Evolutionary conservation across 441 rosid genomes (phyloP).

Genomic region (Kokia cookei): DNA sequence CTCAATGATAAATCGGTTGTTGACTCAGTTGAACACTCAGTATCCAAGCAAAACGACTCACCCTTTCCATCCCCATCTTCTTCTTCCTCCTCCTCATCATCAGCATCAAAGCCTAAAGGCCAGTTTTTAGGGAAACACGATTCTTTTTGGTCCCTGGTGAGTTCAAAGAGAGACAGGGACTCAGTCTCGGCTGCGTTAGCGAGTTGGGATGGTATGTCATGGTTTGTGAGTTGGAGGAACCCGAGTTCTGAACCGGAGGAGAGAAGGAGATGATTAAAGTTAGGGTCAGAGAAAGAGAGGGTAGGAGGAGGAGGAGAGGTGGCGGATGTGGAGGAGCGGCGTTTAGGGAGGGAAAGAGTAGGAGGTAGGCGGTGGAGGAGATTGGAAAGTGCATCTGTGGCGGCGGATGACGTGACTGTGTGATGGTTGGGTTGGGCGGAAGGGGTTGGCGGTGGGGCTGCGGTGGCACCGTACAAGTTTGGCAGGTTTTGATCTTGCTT

Average conservation of each 20-base stretch:
- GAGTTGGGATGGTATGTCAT: constrained; percentile 34
- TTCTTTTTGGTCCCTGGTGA: constrained; percentile 30
- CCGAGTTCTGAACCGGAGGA: constrained; percentile 47
- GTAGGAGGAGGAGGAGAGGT: constrained; percentile 30
- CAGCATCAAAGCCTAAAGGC: constrained; percentile 63
- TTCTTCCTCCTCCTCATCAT: constrained; percentile 22
- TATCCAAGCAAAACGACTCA: constrained; percentile 55
- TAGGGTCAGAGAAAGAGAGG: constrained; percentile 32
- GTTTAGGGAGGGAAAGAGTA: constrained; percentile 50
- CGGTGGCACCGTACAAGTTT: constrained; percentile 36
- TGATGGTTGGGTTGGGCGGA: constrained; percentile 33
- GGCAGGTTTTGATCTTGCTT: constrained; percentile 30
- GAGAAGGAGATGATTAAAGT: constrained; percentile 17
- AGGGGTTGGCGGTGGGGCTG: constrained; percentile 81
- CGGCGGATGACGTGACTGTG: constrained; percentile 22
- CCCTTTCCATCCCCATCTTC: constrained; percentile 26
- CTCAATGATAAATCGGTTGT: constrained; percentile 25
- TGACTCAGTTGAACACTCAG: constrained; percentile 26
- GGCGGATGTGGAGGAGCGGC: constrained; percentile 23
- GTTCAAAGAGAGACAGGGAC: constrained; percentile 42
- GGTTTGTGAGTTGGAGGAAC: constrained; percentile 46
- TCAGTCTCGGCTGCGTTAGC: constrained; percentile 59
- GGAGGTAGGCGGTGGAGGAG: constrained; percentile 78
- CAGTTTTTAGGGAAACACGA: constrained; percentile 51
- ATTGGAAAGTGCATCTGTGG: constrained; percentile 48